phyloP scores from a whole-genome alignment of 768 basidiomycete species.

The Phylloporus sp. region DNA sequence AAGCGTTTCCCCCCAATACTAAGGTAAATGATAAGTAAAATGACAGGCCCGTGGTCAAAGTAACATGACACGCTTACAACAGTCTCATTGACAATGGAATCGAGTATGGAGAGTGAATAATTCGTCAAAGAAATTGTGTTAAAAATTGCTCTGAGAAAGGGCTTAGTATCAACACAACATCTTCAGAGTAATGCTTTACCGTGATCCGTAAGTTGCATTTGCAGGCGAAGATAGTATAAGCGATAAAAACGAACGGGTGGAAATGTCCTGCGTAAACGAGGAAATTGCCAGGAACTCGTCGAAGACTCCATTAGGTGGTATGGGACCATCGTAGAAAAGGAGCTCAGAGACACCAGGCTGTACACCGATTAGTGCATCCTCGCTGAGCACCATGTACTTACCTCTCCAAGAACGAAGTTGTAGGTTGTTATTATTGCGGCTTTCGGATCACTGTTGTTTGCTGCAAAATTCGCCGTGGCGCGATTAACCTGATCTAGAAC shows the following conservation, averaged over 20 bases:
- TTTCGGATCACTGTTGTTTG: conserved; percentile 20
- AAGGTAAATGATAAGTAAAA: background rate
- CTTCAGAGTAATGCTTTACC: background rate
- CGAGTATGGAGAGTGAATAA: conserved; percentile 8
- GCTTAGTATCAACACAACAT: background rate
- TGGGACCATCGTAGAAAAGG: conserved; percentile 52
- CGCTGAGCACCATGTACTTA: background rate
- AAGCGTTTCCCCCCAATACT: conserved; percentile 1
- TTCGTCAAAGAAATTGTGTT: background rate
- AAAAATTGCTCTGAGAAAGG: background rate
- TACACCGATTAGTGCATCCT: background rate
- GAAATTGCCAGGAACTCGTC: conserved; percentile 25
- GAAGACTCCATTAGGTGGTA: conserved; percentile 10
- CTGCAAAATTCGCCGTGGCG: conserved; percentile 22
- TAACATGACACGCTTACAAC: conserved; percentile 6
- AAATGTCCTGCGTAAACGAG: conserved; percentile 1
- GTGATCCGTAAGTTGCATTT: background rate
- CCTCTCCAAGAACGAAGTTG: conserved; percentile 22
- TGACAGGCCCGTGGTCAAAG: background rate
- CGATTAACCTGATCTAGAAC: conserved; percentile 10
- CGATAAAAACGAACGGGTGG: conserved; percentile 12
- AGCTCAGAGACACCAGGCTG: conserved; percentile 19
- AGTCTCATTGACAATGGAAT: conserved; percentile 10
- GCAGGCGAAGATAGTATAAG: conserved; percentile 3
- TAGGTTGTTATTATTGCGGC: conserved; percentile 41